These are phyloP conservation scores for Mollisiaceae sp. DNA, from an alignment of 2,329 filamentous ascomycete genomes.

Conservation along the genomic window DNA sequence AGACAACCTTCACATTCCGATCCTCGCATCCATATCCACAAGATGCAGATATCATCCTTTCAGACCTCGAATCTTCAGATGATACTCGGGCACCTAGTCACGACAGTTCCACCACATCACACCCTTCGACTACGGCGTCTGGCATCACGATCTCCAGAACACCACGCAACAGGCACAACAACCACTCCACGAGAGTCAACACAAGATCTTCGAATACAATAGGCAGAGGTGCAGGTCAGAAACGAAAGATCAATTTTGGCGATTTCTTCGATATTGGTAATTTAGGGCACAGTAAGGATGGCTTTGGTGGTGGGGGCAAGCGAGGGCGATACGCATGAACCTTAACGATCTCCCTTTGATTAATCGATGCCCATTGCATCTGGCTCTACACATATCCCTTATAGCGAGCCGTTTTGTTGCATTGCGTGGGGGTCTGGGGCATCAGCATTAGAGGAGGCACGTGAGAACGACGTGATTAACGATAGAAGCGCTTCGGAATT, in stretches of 20 bases:
- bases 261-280: constrained; percentile 77
- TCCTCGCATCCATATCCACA: constrained; percentile 64
- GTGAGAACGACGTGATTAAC: background rate
- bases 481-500: constrained; percentile 7
- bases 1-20: constrained; percentile 72
- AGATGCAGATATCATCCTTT: constrained; percentile 63
- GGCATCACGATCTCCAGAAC: constrained; percentile 39
- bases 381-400: background rate
- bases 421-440: background rate
- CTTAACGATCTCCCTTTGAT: background rate
- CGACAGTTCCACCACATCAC: constrained; percentile 33
- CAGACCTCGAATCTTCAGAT: constrained; percentile 65
- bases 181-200: constrained; percentile 33
- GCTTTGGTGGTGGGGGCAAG: constrained; percentile 44
- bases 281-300: constrained; percentile 65
- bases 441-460: background rate
- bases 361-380: constrained; percentile 14
- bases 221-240: constrained; percentile 70
- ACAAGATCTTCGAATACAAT: constrained; percentile 44
- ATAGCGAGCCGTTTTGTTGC: background rate
- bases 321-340: constrained; percentile 42
- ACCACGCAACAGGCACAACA: constrained; percentile 40
- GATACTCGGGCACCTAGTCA: constrained; percentile 42
- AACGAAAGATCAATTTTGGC: constrained; percentile 73
- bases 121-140: constrained; percentile 30